Conservation (phyloP, 768 basidiomycete species). For the Auricularia cornea region DNA sequence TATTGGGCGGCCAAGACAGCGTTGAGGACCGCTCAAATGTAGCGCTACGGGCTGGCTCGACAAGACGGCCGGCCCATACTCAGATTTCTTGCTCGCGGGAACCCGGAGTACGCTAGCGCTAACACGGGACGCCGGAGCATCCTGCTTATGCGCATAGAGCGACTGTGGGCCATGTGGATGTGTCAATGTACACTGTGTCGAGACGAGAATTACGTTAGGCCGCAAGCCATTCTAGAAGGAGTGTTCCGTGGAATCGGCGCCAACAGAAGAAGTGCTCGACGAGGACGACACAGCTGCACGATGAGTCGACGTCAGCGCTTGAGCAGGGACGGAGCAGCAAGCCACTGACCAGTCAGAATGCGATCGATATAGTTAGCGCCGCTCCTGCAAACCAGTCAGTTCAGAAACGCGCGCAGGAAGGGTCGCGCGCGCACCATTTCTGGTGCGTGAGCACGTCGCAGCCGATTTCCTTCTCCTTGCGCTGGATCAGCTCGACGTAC, state of each 20-base stretch:
- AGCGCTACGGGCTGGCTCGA: too few species aligned
- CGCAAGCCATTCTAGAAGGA: constrained; percentile 59
- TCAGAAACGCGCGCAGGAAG: neutral
- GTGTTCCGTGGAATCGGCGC: constrained; percentile 86
- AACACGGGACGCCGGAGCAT: too few species aligned
- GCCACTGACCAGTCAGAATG: constrained; percentile 52
- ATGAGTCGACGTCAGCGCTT: neutral
- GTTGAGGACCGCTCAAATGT: too few species aligned
- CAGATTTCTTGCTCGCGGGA: too few species aligned
- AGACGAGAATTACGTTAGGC: too few species aligned
- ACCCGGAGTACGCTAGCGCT: too few species aligned
- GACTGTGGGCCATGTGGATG: too few species aligned
- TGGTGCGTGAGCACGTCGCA: constrained; percentile 90
- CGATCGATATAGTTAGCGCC: constrained; percentile 87
- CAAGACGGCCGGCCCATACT: too few species aligned
- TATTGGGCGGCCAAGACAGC: too few species aligned
- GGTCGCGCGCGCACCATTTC: constrained; percentile 58
- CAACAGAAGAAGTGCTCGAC: constrained; percentile 74
- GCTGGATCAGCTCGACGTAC: constrained; percentile 81
- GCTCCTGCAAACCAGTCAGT: constrained; percentile 44
- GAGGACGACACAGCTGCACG: constrained; percentile 61
- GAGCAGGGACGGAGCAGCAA: neutral
- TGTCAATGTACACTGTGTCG: too few species aligned
- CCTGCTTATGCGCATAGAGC: too few species aligned
- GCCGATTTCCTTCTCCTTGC: constrained; percentile 80